Percentiles rank a stretch among this genome's conserved stretches.
These are phyloP conservation scores for Pseudofabraea citricarpa DNA, from an alignment of 2,329 filamentous ascomycete genomes.

Conservation along the genomic window DNA sequence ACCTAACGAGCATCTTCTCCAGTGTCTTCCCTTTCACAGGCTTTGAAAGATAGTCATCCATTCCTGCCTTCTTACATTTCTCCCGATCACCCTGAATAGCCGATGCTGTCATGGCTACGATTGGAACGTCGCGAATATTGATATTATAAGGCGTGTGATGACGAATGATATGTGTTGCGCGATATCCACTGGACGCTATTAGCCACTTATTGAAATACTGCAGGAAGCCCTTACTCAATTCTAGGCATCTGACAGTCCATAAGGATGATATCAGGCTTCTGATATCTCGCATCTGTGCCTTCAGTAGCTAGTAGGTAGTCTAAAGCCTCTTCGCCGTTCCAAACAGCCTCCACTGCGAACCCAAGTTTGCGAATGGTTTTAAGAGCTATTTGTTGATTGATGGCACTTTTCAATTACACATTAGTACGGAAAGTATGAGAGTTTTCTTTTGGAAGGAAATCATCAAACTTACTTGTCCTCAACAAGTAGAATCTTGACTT, in stretches of 20 bases:
- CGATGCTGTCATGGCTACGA: conserved; percentile 78
- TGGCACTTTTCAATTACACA: conserved; percentile 35
- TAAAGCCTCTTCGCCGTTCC: conserved; percentile 75
- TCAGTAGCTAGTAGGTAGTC: conserved; percentile 62
- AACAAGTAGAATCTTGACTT: conserved; percentile 68
- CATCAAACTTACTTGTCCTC: conserved; percentile 67
- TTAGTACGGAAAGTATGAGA: neutral
- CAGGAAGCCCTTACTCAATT: conserved; percentile 44
- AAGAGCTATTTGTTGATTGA: conserved; percentile 72
- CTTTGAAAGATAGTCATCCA: conserved; percentile 74
- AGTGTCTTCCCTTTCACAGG: conserved; percentile 65
- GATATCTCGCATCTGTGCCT: conserved; percentile 16
- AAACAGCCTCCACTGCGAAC: conserved; percentile 65
- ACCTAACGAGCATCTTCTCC: conserved; percentile 68
- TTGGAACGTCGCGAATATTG: conserved; percentile 59
- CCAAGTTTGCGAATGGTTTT: conserved; percentile 71
- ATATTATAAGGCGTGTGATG: conserved; percentile 61
- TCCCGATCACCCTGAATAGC: conserved; percentile 73
- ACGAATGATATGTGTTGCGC: conserved; percentile 68
- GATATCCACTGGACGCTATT: conserved; percentile 48
- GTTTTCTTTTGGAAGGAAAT: neutral
- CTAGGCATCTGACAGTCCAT: conserved; percentile 78
- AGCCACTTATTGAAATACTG: neutral
- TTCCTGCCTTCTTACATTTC: conserved; percentile 68
- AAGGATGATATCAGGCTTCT: conserved; percentile 64